These are phyloP conservation scores for Candolleomyces efflorescens DNA, from an alignment of 768 basidiomycete genomes.

Conservation along the genomic window DNA sequence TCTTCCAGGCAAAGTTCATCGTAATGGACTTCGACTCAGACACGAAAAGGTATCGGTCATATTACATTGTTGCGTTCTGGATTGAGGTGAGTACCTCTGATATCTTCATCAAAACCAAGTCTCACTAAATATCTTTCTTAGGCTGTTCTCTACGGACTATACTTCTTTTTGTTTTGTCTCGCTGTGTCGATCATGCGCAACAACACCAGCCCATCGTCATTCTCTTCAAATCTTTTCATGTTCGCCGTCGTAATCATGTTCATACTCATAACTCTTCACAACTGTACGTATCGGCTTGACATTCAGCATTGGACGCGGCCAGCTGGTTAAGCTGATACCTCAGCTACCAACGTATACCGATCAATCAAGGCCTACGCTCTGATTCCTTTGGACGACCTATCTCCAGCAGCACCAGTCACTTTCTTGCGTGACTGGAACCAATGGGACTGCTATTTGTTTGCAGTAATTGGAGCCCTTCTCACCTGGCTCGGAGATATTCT, in stretches of 20 bases:
- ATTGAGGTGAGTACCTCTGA: no score
- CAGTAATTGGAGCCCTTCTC: conserved; percentile 19
- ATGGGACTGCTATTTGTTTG: conserved; percentile 20
- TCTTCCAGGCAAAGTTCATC: no score
- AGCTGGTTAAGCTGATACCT: not conserved
- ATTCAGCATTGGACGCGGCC: not conserved
- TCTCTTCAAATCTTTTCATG: not conserved
- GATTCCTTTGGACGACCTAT: not conserved
- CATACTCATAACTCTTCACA: not conserved
- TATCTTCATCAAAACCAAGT: no score
- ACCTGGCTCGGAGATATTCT: conserved; percentile 26
- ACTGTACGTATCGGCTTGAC: not conserved
- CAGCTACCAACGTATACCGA: conserved; percentile 19
- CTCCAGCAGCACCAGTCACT: conserved; percentile 11
- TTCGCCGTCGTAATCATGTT: not conserved
- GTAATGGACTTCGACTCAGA: no score
- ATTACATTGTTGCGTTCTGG: no score
- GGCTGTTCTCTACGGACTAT: not conserved
- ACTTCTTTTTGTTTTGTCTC: not conserved
- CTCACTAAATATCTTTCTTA: no score
- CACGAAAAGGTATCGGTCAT: no score
- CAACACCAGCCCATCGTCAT: not conserved
- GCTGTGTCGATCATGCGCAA: not conserved
- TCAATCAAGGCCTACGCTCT: conserved; percentile 18
- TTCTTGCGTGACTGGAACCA: conserved; percentile 19